A percentile compares a stretch with the other conserved stretches of the same genome.
phyloP scores from a whole-genome alignment of 129 eudicot genomes.

The Centaurea solstitialis region DNA sequence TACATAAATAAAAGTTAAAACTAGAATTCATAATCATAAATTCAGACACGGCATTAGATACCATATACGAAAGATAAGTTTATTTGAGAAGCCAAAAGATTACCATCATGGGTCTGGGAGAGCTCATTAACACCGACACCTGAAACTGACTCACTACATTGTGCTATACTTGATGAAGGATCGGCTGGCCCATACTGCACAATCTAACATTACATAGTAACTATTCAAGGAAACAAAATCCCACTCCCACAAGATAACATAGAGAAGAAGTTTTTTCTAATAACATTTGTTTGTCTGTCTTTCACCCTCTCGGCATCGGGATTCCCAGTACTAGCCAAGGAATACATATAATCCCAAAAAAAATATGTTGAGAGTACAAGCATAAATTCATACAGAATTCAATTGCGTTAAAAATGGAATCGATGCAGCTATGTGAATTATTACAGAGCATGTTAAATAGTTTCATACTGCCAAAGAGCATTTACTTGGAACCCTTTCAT shows the following conservation, averaged over 20 bases:
- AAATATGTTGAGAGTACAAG: not conserved
- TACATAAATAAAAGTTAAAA: slow-evolving; percentile 8
- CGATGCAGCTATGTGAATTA: not conserved
- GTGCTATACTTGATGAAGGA: slow-evolving; percentile 16
- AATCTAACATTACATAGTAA: slow-evolving; percentile 9
- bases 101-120: not conserved
- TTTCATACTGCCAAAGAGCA: not conserved
- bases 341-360: not conserved
- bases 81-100: not conserved
- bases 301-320: not conserved
- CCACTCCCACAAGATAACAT: not conserved
- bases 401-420: not conserved
- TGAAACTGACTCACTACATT: slow-evolving; percentile 34
- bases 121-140: slow-evolving; percentile 4
- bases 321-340: not conserved
- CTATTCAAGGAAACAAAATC: slow-evolving; percentile 2
- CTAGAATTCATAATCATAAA: not conserved
- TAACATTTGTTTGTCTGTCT: not conserved
- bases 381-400: not conserved
- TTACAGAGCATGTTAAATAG: not conserved
- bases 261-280: not conserved
- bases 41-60: not conserved
- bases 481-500: not conserved
- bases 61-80: not conserved
- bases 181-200: slow-evolving; percentile 42